Base-by-base conservation (phyloP, 495 filamentous ascomycete genomes). In the Trichocladium antarcticum region DNA sequence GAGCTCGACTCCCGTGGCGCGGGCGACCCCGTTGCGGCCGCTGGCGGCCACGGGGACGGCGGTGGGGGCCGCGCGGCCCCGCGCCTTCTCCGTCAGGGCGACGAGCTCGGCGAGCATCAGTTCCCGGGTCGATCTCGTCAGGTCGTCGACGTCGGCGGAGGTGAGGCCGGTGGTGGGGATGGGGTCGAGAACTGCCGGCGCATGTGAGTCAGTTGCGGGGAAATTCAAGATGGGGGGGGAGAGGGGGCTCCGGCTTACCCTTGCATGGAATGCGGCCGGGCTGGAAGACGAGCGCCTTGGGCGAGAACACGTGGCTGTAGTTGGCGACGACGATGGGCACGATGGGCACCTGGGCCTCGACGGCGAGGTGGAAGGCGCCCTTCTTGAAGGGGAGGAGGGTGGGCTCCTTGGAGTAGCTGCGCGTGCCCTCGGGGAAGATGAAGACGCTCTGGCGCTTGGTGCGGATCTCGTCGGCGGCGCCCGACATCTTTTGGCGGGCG, bases 311-410 rank as follows among this genome's bases (percentile, higher is more conserved):
- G 57, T 95, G 79, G 24, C 78, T 80, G 63, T 98, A 98, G 69
- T 94, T 96, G 58, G 80, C 84, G 8, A 79, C 76, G 17, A 97
- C 85, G 17, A 95, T 71, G 0, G 90, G 90, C 32, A 99, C 82
- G 59, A 97, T 85, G 16, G 87, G 88, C 22, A 95, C 90, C 59
- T 87, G 83, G 0, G 90, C 93, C 71, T 96, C 84, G 6, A 99
- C 79, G 17, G 92, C 92, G 10, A 98, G 72, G 64, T 97, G 92
- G 68, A 97, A 99, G 32, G 92, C 92, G 50, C 92, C 92, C 72
- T 97, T 97, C 72, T 99, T 98, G 71, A 97, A 99, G 6, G 85
- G 80, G 46, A 96, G 69, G 58, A 99, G 67, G 42, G 74, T 79
- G 6, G 92, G 83, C 40, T 86, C 79, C 55, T 81, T 77, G 40